phyloP scores from a whole-genome alignment of 1,284 basidiomycete species.

The Cystobasidium sp. region DNA sequence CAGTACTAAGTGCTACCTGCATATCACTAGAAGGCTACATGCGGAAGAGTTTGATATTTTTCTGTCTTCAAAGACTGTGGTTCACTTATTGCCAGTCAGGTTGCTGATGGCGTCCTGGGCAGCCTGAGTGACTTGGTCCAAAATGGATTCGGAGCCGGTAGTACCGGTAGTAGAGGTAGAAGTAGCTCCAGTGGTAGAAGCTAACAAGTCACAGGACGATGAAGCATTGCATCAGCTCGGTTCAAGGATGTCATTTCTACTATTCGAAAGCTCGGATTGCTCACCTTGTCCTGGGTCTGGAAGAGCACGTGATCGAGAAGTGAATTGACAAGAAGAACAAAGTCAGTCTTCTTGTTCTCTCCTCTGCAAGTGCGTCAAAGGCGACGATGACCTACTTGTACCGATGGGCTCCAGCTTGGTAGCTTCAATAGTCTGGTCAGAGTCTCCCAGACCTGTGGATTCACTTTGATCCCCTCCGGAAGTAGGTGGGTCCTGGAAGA shows the following conservation, averaged over 20 bases:
- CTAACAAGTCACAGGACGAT: background rate
- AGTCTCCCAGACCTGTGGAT: slow-evolving; percentile 9
- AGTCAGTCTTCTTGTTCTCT: background rate
- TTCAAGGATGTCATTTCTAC: background rate
- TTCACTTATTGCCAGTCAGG: slow-evolving; percentile 24
- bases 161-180: background rate
- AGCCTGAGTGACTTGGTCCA: slow-evolving; percentile 22
- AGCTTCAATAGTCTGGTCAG: slow-evolving; percentile 11
- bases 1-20: too few species aligned
- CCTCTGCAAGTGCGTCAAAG: background rate
- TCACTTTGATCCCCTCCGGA: background rate
- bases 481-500: background rate
- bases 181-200: background rate
- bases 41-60: too few species aligned
- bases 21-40: background rate
- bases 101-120: slow-evolving; percentile 23
- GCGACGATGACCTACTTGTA: background rate
- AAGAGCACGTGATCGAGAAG: background rate
- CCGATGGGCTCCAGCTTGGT: slow-evolving; percentile 40
- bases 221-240: background rate
- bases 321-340: background rate
- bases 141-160: background rate
- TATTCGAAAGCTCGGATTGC: background rate
- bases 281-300: slow-evolving; percentile 22
- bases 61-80: background rate